Evolutionary conservation across 257 asterid genomes (phyloP).

Genomic region (Solanum ahanhuiri): DNA sequence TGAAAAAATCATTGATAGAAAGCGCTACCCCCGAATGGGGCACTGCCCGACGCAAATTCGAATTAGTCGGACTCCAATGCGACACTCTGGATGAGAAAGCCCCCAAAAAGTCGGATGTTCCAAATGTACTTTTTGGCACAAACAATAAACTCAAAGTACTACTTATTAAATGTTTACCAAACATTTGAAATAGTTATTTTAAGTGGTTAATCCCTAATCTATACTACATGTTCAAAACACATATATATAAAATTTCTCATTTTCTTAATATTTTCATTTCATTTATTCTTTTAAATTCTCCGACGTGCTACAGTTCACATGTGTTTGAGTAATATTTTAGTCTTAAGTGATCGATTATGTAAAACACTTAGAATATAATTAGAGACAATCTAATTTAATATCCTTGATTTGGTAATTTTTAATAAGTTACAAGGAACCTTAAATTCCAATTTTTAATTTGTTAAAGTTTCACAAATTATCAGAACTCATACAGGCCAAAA

Average conservation of each 20-base stretch:
- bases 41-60: rapidly evolving
- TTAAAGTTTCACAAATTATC: neutral
- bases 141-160: neutral
- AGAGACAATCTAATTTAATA: neutral
- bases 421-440: neutral
- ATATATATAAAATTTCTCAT: neutral
- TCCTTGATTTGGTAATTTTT: neutral
- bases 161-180: neutral
- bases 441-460: neutral
- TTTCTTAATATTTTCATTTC: neutral
- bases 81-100: no score
- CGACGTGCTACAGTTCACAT: neutral
- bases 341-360: neutral
- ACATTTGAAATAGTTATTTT: neutral
- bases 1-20: no score
- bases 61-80: neutral
- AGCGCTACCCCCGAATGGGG: no score
- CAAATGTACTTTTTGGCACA: neutral
- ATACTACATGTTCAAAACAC: neutral
- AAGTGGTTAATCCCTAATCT: neutral
- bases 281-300: neutral
- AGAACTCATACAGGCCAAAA: neutral
- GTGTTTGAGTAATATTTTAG: neutral
- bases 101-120: no score
- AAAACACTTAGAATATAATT: neutral